phyloP scores from a whole-genome alignment of 2,329 filamentous ascomycete genomes.

The Teratosphaeria zuluensis region DNA sequence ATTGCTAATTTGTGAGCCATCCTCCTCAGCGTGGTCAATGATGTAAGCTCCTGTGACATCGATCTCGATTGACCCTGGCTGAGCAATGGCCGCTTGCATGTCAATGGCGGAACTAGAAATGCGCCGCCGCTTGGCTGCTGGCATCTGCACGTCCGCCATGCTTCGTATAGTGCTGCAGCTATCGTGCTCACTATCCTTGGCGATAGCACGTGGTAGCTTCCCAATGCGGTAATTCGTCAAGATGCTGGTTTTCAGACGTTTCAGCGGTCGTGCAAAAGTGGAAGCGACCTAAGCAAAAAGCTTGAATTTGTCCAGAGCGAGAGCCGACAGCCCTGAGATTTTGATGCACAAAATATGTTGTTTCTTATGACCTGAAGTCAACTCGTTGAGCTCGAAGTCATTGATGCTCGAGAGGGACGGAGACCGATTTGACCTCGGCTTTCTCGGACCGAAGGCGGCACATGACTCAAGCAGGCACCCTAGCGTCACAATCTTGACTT shows the following conservation, averaged over 20 bases:
- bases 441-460: background rate
- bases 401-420: background rate
- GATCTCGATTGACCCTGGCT: slow-evolving; percentile 70
- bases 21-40: slow-evolving; percentile 62
- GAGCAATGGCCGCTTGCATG: slow-evolving; percentile 45
- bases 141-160: slow-evolving; percentile 74
- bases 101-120: slow-evolving; percentile 30
- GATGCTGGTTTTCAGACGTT: background rate
- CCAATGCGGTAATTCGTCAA: background rate
- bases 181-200: background rate
- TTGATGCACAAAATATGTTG: no score
- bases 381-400: background rate
- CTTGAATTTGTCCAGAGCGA: background rate
- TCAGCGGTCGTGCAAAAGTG: background rate
- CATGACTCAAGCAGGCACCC: background rate
- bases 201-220: background rate
- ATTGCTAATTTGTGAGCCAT: slow-evolving; percentile 18
- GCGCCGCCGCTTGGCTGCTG: slow-evolving; percentile 28
- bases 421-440: background rate
- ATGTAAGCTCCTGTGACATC: slow-evolving; percentile 97
- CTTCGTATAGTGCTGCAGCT: slow-evolving; percentile 29
- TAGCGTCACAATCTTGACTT: background rate
- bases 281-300: background rate
- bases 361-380: background rate
- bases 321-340: no score